Evolutionary conservation across 805 yeast species (phyloP).

Genomic region (Starmerella cellae): DNA sequence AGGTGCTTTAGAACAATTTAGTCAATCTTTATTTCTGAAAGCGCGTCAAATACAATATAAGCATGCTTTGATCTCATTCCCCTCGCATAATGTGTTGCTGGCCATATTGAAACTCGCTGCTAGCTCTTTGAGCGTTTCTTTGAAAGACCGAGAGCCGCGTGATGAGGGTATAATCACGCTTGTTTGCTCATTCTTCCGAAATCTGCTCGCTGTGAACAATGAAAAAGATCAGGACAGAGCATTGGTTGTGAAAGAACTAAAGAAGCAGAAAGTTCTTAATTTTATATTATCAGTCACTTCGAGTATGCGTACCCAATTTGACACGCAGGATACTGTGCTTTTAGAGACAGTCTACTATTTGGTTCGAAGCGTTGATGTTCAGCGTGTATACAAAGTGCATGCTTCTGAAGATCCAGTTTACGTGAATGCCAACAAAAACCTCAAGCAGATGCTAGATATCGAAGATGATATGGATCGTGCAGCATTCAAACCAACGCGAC

Average conservation of each 20-base stretch:
- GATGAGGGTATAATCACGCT: conserved; percentile 64
- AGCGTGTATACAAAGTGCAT: conserved; percentile 16
- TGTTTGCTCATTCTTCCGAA: conserved; percentile 61
- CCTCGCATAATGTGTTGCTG: conserved; percentile 49
- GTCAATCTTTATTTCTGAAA: conserved; percentile 45
- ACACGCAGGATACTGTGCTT: conserved; percentile 46
- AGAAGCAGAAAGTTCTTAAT: conserved; percentile 58
- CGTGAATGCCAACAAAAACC: conserved; percentile 5
- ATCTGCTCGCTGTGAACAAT: conserved; percentile 66
- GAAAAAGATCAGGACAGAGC: conserved; percentile 61
- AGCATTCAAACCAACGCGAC: conserved; percentile 49
- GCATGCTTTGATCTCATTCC: conserved; percentile 44
- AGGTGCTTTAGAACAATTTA: conserved; percentile 41
- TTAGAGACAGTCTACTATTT: conserved; percentile 59
- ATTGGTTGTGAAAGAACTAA: conserved; percentile 42
- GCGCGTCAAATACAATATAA: conserved; percentile 62
- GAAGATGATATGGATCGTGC: conserved; percentile 44
- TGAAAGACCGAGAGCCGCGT: conserved; percentile 48
- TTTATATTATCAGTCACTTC: conserved; percentile 60
- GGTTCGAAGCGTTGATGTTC: conserved; percentile 41
- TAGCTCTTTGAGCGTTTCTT: conserved; percentile 32
- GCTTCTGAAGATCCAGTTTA: conserved; percentile 4
- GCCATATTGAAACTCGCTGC: conserved; percentile 54
- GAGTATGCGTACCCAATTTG: conserved; percentile 51
- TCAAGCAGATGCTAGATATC: conserved; percentile 39